phyloP scores from a whole-genome alignment of 768 basidiomycete species.

The Lentinula detonsa region DNA sequence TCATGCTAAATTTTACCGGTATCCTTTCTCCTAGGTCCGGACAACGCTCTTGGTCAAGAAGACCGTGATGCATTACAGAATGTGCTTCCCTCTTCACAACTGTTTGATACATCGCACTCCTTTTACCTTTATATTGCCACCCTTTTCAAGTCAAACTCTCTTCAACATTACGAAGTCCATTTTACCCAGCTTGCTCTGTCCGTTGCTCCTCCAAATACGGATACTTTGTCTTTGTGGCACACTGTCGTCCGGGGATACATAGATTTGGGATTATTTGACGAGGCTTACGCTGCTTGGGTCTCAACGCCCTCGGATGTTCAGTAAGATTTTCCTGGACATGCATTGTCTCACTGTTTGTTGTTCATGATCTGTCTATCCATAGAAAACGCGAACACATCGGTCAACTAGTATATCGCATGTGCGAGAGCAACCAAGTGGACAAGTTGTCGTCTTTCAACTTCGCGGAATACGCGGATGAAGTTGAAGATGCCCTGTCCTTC shows the following conservation, averaged over 20 bases:
- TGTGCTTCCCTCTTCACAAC: constrained; percentile 53
- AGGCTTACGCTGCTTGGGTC: constrained; percentile 80
- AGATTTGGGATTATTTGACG: constrained; percentile 72
- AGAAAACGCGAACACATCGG: constrained; percentile 82
- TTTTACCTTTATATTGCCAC: constrained; percentile 76
- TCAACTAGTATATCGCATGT: constrained; percentile 87
- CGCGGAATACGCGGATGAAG: constrained; percentile 75
- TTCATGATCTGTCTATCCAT: constrained; percentile 9
- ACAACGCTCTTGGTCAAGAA: constrained; percentile 45
- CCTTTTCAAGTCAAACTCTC: constrained; percentile 60
- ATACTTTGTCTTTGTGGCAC: constrained; percentile 72
- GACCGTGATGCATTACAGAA: constrained; percentile 56
- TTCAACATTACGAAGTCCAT: constrained; percentile 55
- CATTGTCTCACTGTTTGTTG: not conserved
- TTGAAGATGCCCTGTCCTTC: constrained; percentile 84
- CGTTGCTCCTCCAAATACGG: constrained; percentile 44
- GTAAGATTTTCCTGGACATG: constrained; percentile 43
- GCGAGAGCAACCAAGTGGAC: constrained; percentile 79
- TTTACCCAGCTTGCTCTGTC: constrained; percentile 82
- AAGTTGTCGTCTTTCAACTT: constrained; percentile 80
- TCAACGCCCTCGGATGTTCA: constrained; percentile 68
- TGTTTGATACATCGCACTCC: constrained; percentile 55
- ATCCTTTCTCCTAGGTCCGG: constrained; percentile 30
- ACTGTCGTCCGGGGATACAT: constrained; percentile 71
- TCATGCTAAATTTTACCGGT: constrained; percentile 9